Evolutionary conservation across 2,329 filamentous ascomycete species (phyloP).

Genomic region (Decorospora gaudefroyi): DNA sequence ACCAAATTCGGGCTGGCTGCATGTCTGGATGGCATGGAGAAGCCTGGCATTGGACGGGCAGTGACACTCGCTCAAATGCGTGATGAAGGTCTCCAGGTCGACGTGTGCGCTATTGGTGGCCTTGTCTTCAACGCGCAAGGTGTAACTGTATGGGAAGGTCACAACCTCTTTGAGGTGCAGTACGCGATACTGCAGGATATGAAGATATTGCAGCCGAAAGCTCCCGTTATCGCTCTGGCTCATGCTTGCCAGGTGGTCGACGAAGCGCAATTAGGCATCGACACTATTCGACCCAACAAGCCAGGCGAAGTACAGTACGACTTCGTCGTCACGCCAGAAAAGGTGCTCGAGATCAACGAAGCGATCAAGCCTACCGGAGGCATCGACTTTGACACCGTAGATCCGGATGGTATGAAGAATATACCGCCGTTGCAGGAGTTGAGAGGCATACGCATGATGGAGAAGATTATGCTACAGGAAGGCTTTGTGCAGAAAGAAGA

Average conservation of each 20-base stretch:
- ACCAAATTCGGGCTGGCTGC: conserved; percentile 42
- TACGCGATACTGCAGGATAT: conserved; percentile 50
- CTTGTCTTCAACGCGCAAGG: conserved; percentile 49
- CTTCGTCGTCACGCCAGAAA: conserved; percentile 48
- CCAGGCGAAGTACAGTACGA: conserved; percentile 52
- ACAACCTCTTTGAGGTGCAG: conserved; percentile 52
- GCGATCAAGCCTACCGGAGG: conserved; percentile 45
- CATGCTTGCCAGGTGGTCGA: conserved; percentile 53
- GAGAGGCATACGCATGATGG: conserved; percentile 45
- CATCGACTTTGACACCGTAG: conserved; percentile 48
- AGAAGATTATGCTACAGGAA: conserved; percentile 36
- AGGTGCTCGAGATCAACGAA: conserved; percentile 31
- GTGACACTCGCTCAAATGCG: conserved; percentile 47
- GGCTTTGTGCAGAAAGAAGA: conserved; percentile 19
- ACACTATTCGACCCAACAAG: conserved; percentile 34
- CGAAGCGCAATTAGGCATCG: conserved; percentile 26
- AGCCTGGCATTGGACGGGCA: conserved; percentile 39
- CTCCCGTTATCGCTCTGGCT: conserved; percentile 45
- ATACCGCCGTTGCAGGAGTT: conserved; percentile 47
- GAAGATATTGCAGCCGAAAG: conserved; percentile 32
- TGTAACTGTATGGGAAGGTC: conserved; percentile 50
- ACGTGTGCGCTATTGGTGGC: conserved; percentile 50
- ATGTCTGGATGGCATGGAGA: conserved; percentile 54
- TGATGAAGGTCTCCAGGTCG: conserved; percentile 34
- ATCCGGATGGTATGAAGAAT: conserved; percentile 45